Conservation (phyloP, 345 rosid genomes). For the Balakata baccata region DNA sequence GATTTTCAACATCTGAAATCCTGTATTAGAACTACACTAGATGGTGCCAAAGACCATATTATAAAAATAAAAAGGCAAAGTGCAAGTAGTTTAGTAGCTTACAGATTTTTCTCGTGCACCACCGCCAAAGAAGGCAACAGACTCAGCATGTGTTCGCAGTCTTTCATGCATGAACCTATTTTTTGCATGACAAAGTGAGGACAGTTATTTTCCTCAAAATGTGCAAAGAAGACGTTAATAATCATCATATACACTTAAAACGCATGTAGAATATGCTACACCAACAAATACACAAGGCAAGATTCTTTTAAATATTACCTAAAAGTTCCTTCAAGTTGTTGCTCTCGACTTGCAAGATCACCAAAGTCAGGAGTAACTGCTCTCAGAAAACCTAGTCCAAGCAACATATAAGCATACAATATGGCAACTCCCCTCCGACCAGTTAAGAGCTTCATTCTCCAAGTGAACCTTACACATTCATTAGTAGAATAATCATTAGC, state of each 20-base stretch:
- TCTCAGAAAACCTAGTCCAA: constrained; percentile 91
- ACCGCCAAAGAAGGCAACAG: constrained; percentile 99
- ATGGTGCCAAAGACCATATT: too few species aligned
- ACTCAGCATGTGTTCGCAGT: constrained; percentile 94
- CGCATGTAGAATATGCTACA: neutral
- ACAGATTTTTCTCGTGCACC: constrained; percentile 97
- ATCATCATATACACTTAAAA: neutral
- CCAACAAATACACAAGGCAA: constrained; percentile 13
- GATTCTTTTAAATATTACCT: constrained; percentile 44
- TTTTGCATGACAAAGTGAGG: constrained; percentile 21
- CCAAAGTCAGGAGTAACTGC: constrained; percentile 91
- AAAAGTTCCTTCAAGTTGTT: constrained; percentile 92
- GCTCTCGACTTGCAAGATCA: constrained; percentile 75
- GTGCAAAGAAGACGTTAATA: neutral
- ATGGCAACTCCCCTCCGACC: constrained; percentile 94
- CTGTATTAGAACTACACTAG: neutral
- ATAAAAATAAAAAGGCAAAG: neutral
- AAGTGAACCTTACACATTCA: constrained; percentile 68
- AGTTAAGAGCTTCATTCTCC: constrained; percentile 98
- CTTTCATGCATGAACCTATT: constrained; percentile 99
- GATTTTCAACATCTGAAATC: neutral
- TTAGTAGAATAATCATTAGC: neutral
- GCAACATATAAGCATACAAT: constrained; percentile 86
- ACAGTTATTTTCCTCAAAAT: constrained; percentile 9
- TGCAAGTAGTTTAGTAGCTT: constrained; percentile 36